phyloP scores from a whole-genome alignment of 2,329 filamentous ascomycete species.

The Hymenoscyphus linearis region DNA sequence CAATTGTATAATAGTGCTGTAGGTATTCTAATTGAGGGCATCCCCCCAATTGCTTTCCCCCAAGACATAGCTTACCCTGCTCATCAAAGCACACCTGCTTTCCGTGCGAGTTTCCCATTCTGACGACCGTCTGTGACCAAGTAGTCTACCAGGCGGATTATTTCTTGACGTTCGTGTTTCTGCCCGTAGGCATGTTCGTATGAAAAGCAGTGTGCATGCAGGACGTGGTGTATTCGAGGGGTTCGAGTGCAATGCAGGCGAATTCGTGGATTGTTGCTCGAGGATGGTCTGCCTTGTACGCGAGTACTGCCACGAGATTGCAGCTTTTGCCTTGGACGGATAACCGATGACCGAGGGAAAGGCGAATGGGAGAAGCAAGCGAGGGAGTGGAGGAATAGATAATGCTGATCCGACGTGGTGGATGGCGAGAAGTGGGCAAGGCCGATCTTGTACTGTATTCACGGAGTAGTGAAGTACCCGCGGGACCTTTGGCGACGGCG shows the following conservation, averaged over 20 bases:
- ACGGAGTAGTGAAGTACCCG: not conserved
- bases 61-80: constrained; percentile 62
- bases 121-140: constrained; percentile 13
- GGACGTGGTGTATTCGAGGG: not conserved
- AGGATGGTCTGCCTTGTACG: not conserved
- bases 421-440: not conserved
- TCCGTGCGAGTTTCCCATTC: constrained; percentile 92
- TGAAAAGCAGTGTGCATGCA: constrained; percentile 1
- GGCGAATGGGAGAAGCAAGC: not conserved
- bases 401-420: not conserved
- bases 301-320: not conserved
- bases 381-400: not conserved
- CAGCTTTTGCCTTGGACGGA: not conserved
- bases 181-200: constrained; percentile 22
- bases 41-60: not conserved
- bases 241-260: not conserved
- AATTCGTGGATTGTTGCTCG: not conserved
- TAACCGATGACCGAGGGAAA: not conserved
- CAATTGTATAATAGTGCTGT: not conserved
- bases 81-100: constrained; percentile 90
- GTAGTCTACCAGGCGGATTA: constrained; percentile 9
- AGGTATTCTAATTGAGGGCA: not conserved
- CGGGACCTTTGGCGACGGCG: not conserved
- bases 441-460: not conserved
- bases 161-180: constrained; percentile 8